Conservation (phyloP, 164 flowering plant species). For the Magnolia sinica region DNA sequence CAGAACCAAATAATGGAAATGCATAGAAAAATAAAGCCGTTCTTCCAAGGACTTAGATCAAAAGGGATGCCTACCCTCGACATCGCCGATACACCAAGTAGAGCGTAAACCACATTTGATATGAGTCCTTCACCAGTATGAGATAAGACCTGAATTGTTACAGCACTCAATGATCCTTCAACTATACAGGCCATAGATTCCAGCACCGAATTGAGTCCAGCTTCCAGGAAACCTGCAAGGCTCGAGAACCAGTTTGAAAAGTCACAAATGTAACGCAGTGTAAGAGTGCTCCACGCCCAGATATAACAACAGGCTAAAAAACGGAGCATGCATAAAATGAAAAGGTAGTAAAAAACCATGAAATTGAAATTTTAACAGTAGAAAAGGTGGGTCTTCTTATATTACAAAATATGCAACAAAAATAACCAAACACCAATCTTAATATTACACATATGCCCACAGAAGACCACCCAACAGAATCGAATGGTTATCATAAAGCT, state of each 20-base stretch:
- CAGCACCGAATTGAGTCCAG: slow-evolving; percentile 50
- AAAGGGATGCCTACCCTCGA: slow-evolving; percentile 65
- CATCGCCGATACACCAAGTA: slow-evolving; percentile 97
- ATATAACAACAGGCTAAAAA: not conserved
- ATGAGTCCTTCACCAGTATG: slow-evolving; percentile 85
- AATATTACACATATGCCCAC: no score
- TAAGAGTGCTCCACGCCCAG: not conserved
- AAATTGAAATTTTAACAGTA: not conserved
- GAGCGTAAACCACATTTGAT: slow-evolving; percentile 84
- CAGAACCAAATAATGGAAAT: not conserved
- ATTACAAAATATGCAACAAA: no score
- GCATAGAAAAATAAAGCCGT: not conserved
- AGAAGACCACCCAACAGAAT: no score
- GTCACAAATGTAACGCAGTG: not conserved
- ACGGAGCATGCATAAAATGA: not conserved
- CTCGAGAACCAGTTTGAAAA: not conserved
- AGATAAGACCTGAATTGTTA: slow-evolving; percentile 70
- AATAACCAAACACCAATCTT: no score
- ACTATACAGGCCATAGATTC: slow-evolving; percentile 38
- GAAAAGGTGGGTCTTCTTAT: not conserved
- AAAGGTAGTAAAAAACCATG: not conserved
- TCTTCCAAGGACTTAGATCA: not conserved
- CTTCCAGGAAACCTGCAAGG: slow-evolving; percentile 78
- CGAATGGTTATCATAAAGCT: no score
- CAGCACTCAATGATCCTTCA: slow-evolving; percentile 58